These are phyloP conservation scores for Zangia roseola DNA, from an alignment of 768 basidiomycete genomes.

Conservation along the genomic window DNA sequence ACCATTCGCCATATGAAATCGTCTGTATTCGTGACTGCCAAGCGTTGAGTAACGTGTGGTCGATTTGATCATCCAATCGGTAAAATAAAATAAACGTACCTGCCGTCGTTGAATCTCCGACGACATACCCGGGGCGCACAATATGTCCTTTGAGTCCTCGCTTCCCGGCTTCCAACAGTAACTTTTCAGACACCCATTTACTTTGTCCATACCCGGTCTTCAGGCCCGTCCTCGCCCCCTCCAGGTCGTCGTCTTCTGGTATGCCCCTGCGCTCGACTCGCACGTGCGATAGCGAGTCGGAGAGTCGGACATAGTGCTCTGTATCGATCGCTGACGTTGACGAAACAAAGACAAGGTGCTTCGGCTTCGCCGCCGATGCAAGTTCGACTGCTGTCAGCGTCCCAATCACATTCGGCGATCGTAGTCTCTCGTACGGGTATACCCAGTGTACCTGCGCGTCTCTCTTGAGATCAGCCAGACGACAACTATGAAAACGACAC, in stretches of 20 bases:
- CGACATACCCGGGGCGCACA: slow-evolving; percentile 92
- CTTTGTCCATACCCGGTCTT: slow-evolving; percentile 95
- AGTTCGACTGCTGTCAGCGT: slow-evolving; percentile 84
- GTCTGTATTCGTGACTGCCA: slow-evolving; percentile 92
- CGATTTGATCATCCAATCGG: too few species aligned
- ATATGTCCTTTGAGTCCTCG: slow-evolving; percentile 85
- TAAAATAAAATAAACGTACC: slow-evolving; percentile 46
- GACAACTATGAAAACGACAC: slow-evolving; percentile 28
- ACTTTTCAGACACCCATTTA: slow-evolving; percentile 98
- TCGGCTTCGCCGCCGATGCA: slow-evolving; percentile 70
- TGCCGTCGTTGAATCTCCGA: slow-evolving; percentile 86
- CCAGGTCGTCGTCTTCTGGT: slow-evolving; percentile 85
- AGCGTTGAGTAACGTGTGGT: background rate
- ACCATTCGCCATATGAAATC: slow-evolving; percentile 98
- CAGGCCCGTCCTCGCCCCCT: slow-evolving; percentile 71
- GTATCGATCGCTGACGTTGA: slow-evolving; percentile 95
- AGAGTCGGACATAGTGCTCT: slow-evolving; percentile 83
- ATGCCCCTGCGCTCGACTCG: slow-evolving; percentile 58
- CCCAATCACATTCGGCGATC: slow-evolving; percentile 88
- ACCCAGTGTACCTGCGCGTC: slow-evolving; percentile 90
- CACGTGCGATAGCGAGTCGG: slow-evolving; percentile 58
- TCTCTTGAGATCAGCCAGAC: background rate
- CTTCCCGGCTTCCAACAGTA: slow-evolving; percentile 87
- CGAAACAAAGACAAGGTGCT: slow-evolving; percentile 86
- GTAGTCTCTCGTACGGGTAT: slow-evolving; percentile 93